These are phyloP conservation scores for Raphanus raphanistrum DNA, from an alignment of 345 rosid species.

Conservation along the genomic window DNA sequence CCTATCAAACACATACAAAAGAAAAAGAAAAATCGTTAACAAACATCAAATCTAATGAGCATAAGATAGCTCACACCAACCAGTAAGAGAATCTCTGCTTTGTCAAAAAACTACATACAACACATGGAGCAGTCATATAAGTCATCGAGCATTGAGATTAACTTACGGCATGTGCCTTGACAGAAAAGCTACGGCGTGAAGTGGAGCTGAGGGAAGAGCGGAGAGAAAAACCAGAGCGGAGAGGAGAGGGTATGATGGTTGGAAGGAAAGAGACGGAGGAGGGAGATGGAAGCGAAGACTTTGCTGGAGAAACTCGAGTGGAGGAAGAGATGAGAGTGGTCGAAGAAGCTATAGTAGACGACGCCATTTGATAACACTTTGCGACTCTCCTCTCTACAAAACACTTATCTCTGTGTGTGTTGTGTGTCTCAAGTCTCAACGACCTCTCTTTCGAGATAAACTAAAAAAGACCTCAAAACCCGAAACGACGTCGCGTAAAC, in stretches of 20 bases:
- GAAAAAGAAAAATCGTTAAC: not conserved
- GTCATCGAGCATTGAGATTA: not conserved
- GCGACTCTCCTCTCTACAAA: not conserved
- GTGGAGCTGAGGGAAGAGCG: constrained; percentile 47
- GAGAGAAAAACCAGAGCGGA: constrained; percentile 47
- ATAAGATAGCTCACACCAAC: not conserved
- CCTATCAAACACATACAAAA: constrained; percentile 40
- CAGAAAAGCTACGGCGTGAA: constrained; percentile 54
- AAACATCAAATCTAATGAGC: not conserved
- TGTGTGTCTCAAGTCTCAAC: constrained; percentile 6
- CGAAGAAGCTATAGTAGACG: constrained; percentile 65
- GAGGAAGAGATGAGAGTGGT: constrained; percentile 54
- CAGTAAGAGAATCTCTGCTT: not conserved
- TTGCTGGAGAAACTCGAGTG: constrained; percentile 42
- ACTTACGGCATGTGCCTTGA: constrained; percentile 64
- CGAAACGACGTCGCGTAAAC: constrained; percentile 23
- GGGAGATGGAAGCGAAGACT: constrained; percentile 42
- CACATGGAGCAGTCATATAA: too few relatives aligned
- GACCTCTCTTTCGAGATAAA: constrained; percentile 29
- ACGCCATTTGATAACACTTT: constrained; percentile 53
- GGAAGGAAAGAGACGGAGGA: constrained; percentile 43
- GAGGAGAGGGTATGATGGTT: constrained; percentile 47
- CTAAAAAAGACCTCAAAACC: constrained; percentile 1
- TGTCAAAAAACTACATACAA: not conserved
- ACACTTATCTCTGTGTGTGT: constrained; percentile 25